phyloP scores from a whole-genome alignment of 768 basidiomycete species.

The Termitomyces titanicus region DNA sequence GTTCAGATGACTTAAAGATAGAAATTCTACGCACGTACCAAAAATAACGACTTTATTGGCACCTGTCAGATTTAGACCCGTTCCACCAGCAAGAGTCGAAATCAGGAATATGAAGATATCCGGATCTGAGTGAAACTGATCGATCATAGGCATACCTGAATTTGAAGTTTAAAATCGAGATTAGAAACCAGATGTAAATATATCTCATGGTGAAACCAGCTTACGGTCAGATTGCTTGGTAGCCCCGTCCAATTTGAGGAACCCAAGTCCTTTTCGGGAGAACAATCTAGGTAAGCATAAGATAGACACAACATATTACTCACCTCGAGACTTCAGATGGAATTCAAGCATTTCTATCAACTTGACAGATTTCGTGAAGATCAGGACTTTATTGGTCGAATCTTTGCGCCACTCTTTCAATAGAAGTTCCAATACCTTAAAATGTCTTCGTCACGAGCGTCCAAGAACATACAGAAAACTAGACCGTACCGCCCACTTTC shows the following conservation, averaged over 20 bases:
- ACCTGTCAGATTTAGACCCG: slow-evolving; percentile 82
- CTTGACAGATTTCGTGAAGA: slow-evolving; percentile 93
- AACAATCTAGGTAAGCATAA: neutral
- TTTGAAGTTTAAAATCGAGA: slow-evolving; percentile 3
- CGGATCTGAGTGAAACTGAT: slow-evolving; percentile 73
- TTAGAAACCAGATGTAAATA: neutral
- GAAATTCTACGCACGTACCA: slow-evolving; percentile 37
- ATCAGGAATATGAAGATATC: slow-evolving; percentile 81
- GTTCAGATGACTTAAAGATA: slow-evolving; percentile 4
- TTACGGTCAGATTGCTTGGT: slow-evolving; percentile 63
- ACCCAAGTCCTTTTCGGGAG: slow-evolving; percentile 45
- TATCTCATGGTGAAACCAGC: slow-evolving; percentile 20
- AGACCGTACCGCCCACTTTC: slow-evolving; percentile 75
- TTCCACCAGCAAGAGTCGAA: slow-evolving; percentile 89
- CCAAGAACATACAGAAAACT: neutral
- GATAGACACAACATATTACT: slow-evolving; percentile 6
- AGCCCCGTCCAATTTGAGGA: slow-evolving; percentile 78
- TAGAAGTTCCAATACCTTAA: slow-evolving; percentile 61
- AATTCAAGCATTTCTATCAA: slow-evolving; percentile 82
- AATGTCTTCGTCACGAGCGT: neutral
- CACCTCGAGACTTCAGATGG: slow-evolving; percentile 60
- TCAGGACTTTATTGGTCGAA: slow-evolving; percentile 77
- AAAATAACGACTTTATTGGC: slow-evolving; percentile 96
- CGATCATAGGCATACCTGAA: slow-evolving; percentile 82
- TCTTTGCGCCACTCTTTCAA: slow-evolving; percentile 68